Evolutionary conservation across 2,329 filamentous ascomycete genomes (phyloP).

Genomic region (Keithomyces neogunnii): DNA sequence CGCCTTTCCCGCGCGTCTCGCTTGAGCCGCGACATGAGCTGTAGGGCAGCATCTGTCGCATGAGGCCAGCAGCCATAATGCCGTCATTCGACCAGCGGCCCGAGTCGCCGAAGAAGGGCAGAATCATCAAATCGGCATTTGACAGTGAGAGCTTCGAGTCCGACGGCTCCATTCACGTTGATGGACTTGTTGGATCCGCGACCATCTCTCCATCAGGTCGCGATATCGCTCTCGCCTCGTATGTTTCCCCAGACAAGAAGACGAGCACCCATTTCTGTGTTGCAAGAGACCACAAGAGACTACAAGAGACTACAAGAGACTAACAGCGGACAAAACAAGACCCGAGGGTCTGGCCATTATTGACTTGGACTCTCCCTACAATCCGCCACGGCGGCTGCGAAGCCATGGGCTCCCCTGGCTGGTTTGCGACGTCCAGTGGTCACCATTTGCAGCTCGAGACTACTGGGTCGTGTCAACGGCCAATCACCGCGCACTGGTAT

Average conservation of each 20-base stretch:
- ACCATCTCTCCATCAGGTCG: constrained; percentile 87
- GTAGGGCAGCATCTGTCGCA: neutral
- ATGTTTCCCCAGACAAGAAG: constrained; percentile 19
- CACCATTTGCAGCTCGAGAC: constrained; percentile 78
- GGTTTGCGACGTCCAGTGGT: constrained; percentile 95
- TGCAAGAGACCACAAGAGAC: neutral
- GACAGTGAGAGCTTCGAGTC: constrained; percentile 84
- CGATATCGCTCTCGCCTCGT: constrained; percentile 83
- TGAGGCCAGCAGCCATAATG: constrained; percentile 26
- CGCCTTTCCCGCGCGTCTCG: neutral
- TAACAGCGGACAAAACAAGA: constrained; percentile 23
- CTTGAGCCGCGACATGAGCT: constrained; percentile 7
- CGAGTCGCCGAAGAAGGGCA: constrained; percentile 45
- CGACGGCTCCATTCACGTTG: constrained; percentile 76
- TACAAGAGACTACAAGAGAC: neutral
- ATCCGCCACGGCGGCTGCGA: constrained; percentile 70
- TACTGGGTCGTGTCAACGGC: constrained; percentile 93
- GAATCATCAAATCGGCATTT: constrained; percentile 58
- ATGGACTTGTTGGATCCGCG: constrained; percentile 75
- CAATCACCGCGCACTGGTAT: constrained; percentile 88
- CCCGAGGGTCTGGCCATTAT: constrained; percentile 86
- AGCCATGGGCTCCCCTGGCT: constrained; percentile 88
- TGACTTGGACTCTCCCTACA: constrained; percentile 83
- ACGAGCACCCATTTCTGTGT: constrained; percentile 15
- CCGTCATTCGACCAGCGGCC: constrained; percentile 36